Evolutionary conservation across 2,329 filamentous ascomycete genomes (phyloP).

Genomic region (Nemania diffusa): DNA sequence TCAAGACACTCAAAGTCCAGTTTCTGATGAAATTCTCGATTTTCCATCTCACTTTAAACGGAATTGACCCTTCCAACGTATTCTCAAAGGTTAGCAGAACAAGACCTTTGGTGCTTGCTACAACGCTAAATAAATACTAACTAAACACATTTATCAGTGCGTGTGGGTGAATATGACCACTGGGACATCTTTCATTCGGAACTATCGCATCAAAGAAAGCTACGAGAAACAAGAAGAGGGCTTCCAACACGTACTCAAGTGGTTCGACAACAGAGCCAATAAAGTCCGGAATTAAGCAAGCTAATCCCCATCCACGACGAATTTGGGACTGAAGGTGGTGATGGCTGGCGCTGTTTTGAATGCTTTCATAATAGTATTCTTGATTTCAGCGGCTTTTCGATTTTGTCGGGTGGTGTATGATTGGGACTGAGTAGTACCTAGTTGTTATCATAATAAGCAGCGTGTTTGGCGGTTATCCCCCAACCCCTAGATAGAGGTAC

Average conservation of each 20-base stretch:
- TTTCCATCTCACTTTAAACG: background rate
- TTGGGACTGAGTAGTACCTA: background rate
- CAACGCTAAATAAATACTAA: background rate
- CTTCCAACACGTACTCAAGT: background rate
- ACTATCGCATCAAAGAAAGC: too few species aligned
- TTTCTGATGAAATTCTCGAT: background rate
- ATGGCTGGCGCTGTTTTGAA: background rate
- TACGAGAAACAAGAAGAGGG: background rate
- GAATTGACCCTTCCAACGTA: background rate
- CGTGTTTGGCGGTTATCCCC: background rate
- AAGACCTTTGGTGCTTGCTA: background rate
- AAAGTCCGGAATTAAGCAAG: background rate
- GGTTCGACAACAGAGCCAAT: background rate
- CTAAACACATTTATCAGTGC: background rate
- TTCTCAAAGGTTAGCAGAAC: constrained; percentile 1
- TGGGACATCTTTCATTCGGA: background rate
- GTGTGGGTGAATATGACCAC: constrained; percentile 7
- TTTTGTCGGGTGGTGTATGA: background rate
- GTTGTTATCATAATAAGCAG: constrained; percentile 1
- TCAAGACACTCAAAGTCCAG: background rate
- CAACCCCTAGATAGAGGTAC: background rate
- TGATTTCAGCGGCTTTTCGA: background rate
- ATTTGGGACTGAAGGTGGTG: background rate
- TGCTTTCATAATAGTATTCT: background rate
- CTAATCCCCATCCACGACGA: background rate